Evolutionary conservation across 345 rosid species (phyloP), one percentile per base, ranked within the genome.

Genomic region (Nephelium lappaceum): DNA sequence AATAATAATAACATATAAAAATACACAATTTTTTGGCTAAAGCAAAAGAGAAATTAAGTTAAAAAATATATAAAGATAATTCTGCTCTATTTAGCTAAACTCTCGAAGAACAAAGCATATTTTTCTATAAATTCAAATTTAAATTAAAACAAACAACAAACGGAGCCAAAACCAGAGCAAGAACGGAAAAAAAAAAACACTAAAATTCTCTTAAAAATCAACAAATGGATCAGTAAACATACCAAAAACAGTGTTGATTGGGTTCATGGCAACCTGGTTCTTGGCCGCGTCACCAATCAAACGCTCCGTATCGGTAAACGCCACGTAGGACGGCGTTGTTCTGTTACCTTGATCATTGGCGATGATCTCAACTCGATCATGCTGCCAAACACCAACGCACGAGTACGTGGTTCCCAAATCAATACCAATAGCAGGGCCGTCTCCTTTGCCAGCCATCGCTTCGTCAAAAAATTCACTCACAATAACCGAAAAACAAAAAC

Each of bases 251-350:
- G 87, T 85, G 76, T 85, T 82, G 42, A 5, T 82, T 0, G 87
- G 80, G 63, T 85, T 85, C 87, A 82, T 85, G 24, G 87, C 85
- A 8, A 85, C 87, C 80, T 85, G 87, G 39, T 85, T 85, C 81
- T 85, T 85, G 42, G 87, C 87, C 2, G 87, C 85, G 62, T 84
- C 87, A 0, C 87, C 87, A 31, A 84, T 84, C 83, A 85, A 71
- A 16, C 87, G 81, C 77, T 85, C 85, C 4, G 87, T 79, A 11
- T 85, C 83, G 0, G 87, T 85, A 41, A 85, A 85, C 12, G 84
- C 87, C 24, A 84, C 87, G 23, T 84, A 84, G 0, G 87, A 84
- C 55, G 87, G 87, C 15, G 87, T 84, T 53, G 87, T 84, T 36
- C 87, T 67, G 69, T 84, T 84, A 18, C 87, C 86, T n/a, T 84